Conservation (phyloP, 345 rosid genomes). For the Brassica carinata region DNA sequence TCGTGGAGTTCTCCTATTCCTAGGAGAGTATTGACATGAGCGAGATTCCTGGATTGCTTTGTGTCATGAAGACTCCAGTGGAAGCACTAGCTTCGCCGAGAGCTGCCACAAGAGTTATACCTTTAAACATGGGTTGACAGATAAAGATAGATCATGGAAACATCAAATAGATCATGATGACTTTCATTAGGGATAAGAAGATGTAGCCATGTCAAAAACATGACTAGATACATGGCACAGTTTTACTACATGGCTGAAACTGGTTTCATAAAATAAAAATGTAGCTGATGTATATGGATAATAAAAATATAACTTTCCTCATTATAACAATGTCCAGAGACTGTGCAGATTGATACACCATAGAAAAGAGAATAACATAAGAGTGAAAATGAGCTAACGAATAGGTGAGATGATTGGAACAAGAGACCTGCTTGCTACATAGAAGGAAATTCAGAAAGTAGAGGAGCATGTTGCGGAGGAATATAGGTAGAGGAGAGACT, state of each 20-base stretch:
- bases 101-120: conserved; percentile 26
- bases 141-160: conserved; percentile 7
- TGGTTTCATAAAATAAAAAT: conserved; percentile 2
- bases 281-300: conserved; percentile 4
- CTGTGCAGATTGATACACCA: not conserved
- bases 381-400: too few species aligned
- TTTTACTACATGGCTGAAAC: not conserved
- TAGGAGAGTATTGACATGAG: conserved; percentile 34
- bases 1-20: conserved; percentile 39
- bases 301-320: not conserved
- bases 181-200: not conserved
- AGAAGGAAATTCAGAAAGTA: too few species aligned
- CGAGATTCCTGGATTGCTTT: conserved; percentile 44
- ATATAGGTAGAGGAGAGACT: too few species aligned
- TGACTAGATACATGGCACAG: not conserved
- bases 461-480: too few species aligned
- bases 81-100: conserved; percentile 38
- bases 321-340: too few species aligned
- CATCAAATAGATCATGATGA: conserved; percentile 6
- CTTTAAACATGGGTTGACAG: not conserved
- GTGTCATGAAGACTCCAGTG: conserved; percentile 47
- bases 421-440: too few species aligned
- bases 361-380: not conserved
- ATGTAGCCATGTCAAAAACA: conserved; percentile 9
- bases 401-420: too few species aligned